Evolutionary conservation across 108 stramenopile genomes (phyloP).

Genomic region (Cylindrotheca fusiformis): DNA sequence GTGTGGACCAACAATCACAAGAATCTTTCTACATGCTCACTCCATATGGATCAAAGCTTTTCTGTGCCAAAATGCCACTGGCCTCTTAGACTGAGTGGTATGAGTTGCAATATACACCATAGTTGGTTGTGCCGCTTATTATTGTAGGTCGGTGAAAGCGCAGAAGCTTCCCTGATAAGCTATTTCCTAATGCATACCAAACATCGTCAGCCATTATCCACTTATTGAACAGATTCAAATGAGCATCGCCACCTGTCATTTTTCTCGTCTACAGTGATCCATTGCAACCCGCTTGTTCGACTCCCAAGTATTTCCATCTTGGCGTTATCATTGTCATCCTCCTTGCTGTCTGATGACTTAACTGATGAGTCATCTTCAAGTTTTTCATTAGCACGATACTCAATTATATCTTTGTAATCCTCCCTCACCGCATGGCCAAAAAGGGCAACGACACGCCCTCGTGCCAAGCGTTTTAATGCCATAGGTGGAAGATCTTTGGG

Average conservation of each 20-base stretch:
- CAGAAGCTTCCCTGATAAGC: no score
- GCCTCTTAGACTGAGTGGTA: no score
- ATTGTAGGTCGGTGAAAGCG: no score
- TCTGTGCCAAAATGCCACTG: no score
- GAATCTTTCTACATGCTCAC: no score
- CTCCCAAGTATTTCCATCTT: slow-evolving; percentile 55
- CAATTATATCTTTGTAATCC: slow-evolving; percentile 9
- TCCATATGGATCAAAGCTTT: no score
- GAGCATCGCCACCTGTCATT: slow-evolving; percentile 27
- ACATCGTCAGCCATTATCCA: no score
- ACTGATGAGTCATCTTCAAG: slow-evolving; percentile 51
- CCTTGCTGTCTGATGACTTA: slow-evolving; percentile 61
- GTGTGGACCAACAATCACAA: no score
- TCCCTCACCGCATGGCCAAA: slow-evolving; percentile 22
- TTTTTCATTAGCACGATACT: slow-evolving; percentile 22
- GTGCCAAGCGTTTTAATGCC: slow-evolving; percentile 52
- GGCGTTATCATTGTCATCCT: slow-evolving; percentile 45
- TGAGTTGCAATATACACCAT: no score
- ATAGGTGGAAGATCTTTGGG: slow-evolving; percentile 46
- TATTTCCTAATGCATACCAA: no score
- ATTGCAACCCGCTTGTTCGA: slow-evolving; percentile 51
- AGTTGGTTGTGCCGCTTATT: no score
- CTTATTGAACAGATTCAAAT: slow-evolving; percentile 25
- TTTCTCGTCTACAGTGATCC: slow-evolving; percentile 52
- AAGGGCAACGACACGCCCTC: slow-evolving; percentile 47